A percentile compares a stretch with the other conserved stretches of the same genome.
Conservation (phyloP, 2,329 filamentous ascomycete genomes). For the Tolypocladium pustulatum region DNA sequence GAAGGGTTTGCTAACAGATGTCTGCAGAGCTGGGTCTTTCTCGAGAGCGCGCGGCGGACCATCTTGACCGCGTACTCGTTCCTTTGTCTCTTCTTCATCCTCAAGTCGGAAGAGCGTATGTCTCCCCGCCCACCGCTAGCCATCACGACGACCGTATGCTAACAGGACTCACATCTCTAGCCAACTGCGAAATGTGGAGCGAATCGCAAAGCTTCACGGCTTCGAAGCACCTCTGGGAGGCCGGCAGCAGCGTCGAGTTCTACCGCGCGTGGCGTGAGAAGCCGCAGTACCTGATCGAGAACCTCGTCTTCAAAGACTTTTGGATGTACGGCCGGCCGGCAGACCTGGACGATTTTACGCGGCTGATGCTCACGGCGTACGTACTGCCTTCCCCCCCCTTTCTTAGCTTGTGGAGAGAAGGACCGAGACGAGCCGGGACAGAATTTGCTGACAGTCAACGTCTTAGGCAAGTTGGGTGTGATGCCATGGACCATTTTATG, state of each 20-base stretch:
- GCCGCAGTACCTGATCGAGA: constrained; percentile 23
- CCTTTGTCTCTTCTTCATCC: constrained; percentile 21
- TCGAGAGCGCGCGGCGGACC: constrained; percentile 30
- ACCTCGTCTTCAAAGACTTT: constrained; percentile 23
- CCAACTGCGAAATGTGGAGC: constrained; percentile 4
- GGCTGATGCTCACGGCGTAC: constrained; percentile 25
- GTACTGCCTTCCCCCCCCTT: constrained; percentile 7
- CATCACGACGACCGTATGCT: neutral
- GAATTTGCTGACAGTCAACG: neutral
- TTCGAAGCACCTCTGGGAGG: constrained; percentile 32
- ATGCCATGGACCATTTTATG: constrained; percentile 26
- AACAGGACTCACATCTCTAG: neutral
- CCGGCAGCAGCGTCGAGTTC: constrained; percentile 28
- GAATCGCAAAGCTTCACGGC: constrained; percentile 20
- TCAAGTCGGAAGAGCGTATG: constrained; percentile 22
- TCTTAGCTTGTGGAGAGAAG: neutral
- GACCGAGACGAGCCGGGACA: neutral
- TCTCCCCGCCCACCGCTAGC: neutral
- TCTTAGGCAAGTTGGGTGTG: constrained; percentile 22
- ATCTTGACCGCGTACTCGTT: constrained; percentile 21
- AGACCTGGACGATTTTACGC: constrained; percentile 29
- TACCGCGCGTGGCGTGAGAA: constrained; percentile 32
- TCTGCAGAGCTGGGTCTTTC: constrained; percentile 28
- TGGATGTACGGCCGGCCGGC: constrained; percentile 24
- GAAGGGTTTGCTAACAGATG: neutral